These are phyloP conservation scores for Fusarium piperis DNA, from an alignment of 2,329 filamentous ascomycete genomes.

Conservation along the genomic window DNA sequence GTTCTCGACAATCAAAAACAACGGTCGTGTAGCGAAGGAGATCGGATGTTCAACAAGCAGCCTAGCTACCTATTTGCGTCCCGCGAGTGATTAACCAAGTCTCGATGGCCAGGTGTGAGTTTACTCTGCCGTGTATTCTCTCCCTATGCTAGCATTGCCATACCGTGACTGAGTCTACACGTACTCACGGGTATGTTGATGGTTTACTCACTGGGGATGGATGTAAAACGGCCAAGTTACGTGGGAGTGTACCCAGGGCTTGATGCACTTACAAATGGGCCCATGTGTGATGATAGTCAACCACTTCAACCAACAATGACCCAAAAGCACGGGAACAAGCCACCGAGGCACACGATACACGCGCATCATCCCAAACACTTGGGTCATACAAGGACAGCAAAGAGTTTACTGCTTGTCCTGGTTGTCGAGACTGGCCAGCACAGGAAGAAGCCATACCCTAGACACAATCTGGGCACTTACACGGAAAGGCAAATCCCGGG, in stretches of 20 bases:
- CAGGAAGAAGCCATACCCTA: background rate
- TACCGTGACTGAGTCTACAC: background rate
- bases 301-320: background rate
- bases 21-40: background rate
- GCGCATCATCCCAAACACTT: background rate
- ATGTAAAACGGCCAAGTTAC: background rate
- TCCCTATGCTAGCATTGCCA: background rate
- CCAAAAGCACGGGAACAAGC: background rate
- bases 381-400: background rate
- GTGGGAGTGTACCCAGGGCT: background rate
- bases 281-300: background rate
- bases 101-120: background rate
- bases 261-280: background rate
- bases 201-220: background rate
- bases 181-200: background rate
- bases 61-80: background rate
- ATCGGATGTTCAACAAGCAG: background rate
- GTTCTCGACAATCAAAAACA: background rate
- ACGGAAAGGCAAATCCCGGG: background rate
- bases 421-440: background rate
- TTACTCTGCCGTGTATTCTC: background rate
- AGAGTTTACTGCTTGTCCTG: background rate
- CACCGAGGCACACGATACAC: background rate
- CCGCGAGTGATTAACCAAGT: background rate
- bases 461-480: background rate